Conservation (phyloP, 805 yeast genomes). For the Myxozyma vanderwaltii region DNA sequence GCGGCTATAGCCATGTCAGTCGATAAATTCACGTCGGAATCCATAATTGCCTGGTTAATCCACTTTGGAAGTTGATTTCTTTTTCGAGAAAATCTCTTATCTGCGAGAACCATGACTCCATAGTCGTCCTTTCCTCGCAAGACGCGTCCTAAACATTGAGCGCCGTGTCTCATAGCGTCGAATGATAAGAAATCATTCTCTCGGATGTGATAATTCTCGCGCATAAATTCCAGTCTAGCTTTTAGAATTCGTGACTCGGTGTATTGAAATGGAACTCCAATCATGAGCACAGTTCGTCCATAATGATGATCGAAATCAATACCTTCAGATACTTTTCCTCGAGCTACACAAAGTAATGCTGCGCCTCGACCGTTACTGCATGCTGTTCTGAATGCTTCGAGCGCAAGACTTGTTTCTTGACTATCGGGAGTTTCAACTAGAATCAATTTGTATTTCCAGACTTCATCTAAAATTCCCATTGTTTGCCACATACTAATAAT, state of each 20-base stretch:
- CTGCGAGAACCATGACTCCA: conserved; percentile 98
- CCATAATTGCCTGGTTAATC: conserved; percentile 91
- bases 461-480: conserved; percentile 97
- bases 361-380: conserved; percentile 99
- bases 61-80: conserved; percentile 90
- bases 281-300: conserved; percentile 96
- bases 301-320: conserved; percentile 98
- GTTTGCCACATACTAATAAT: conserved; percentile 98
- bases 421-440: conserved; percentile 99
- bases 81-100: conserved; percentile 74
- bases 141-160: conserved; percentile 97
- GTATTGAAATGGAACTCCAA: conserved; percentile 98
- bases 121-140: conserved; percentile 97
- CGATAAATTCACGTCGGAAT: conserved; percentile 87
- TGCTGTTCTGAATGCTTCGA: conserved; percentile 94
- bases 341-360: conserved; percentile 90
- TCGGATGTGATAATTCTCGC: conserved; percentile 89
- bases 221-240: conserved; percentile 88
- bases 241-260: conserved; percentile 95
- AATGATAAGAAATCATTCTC: conserved; percentile 94
- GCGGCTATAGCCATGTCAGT: conserved; percentile 97
- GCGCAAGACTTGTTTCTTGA: conserved; percentile 93
- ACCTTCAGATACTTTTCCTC: conserved; percentile 98
- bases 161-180: conserved; percentile 99
- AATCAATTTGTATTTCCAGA: conserved; percentile 95